Evolutionary conservation across 768 basidiomycete species (phyloP), one percentile per base, ranked within the genome.

Genomic region (Boletus barrowsii): DNA sequence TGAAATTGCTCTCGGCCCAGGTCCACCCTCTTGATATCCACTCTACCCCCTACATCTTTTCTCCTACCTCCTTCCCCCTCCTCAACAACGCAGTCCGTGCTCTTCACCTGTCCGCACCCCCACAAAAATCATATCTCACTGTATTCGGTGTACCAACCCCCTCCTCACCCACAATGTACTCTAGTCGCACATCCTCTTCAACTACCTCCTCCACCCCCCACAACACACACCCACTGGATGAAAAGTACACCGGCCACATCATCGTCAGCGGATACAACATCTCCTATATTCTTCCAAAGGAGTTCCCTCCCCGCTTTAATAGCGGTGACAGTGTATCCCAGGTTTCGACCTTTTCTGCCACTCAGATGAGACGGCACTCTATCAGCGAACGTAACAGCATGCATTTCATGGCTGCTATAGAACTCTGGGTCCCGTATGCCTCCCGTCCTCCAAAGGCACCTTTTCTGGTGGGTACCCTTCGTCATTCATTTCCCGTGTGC

Each of bases 341-440:
- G 22, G 50, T 55, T 44, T 68, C 70, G 0, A 37, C 64, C 39
- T 63, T 66, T 35, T 61, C 68, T 24, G 48, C 64, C 15, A 62
- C 67, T 29, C 74, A 69, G 52, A 69, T 73, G 50, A 75, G 86
- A 51, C 75, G 85, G 22, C 62, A 75, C 11, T 87, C 87, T 11
- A 58, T 87, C 49, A 56, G 62, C 48, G 86, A 87, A 47, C 80
- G 78, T 51, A 81, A 77, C 48, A 75, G 74, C 36, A 76, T 82
- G 44, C 85, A 90, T 43, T 91, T 90, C 68, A 87, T 92, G 86
- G 90, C 85, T 14, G 90, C 84, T 4, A 79, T 92, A 47, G 87
- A 89, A 56, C 77, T 92, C 69, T 83, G 82, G 79, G 79, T 87
- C 22, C 90, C 90, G 7, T 88, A 81, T 53, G 65, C 82, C 20